Evolutionary conservation across 768 basidiomycete species (phyloP).

Genomic region (Amanita jacksonii): DNA sequence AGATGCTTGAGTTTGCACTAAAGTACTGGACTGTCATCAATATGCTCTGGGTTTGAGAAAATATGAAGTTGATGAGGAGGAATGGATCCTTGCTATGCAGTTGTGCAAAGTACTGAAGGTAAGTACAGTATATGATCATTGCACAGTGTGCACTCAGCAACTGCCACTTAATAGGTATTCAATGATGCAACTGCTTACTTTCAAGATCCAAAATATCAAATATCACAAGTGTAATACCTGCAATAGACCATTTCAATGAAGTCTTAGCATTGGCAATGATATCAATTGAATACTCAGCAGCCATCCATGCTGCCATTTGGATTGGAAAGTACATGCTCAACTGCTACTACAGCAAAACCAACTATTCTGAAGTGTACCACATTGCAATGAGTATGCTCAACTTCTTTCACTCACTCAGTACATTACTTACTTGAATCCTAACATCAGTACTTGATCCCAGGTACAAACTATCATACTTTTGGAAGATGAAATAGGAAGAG

Average conservation of each 20-base stretch:
- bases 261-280: constrained; percentile 8
- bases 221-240: constrained; percentile 13
- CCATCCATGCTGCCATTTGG: constrained; percentile 12
- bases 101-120: constrained; percentile 1
- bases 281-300: constrained; percentile 1
- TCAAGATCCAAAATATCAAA: constrained; percentile 8
- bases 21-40: background rate
- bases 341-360: constrained; percentile 22
- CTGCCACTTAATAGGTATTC: too few relatives aligned
- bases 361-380: constrained; percentile 20
- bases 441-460: too few relatives aligned
- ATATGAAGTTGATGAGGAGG: background rate
- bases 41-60: background rate
- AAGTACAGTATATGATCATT: background rate
- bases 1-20: background rate
- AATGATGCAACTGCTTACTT: constrained; percentile 11
- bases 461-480: too few relatives aligned
- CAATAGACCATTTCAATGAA: constrained; percentile 18
- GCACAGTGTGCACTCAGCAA: too few relatives aligned
- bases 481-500: too few relatives aligned
- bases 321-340: constrained; percentile 22
- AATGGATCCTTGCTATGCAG: background rate
- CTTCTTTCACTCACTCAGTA: background rate
- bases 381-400: constrained; percentile 25
- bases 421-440: too few relatives aligned